Evolutionary conservation across 2,329 filamentous ascomycete genomes (phyloP).

Genomic region (Paraphaeosphaeria sporulosa): DNA sequence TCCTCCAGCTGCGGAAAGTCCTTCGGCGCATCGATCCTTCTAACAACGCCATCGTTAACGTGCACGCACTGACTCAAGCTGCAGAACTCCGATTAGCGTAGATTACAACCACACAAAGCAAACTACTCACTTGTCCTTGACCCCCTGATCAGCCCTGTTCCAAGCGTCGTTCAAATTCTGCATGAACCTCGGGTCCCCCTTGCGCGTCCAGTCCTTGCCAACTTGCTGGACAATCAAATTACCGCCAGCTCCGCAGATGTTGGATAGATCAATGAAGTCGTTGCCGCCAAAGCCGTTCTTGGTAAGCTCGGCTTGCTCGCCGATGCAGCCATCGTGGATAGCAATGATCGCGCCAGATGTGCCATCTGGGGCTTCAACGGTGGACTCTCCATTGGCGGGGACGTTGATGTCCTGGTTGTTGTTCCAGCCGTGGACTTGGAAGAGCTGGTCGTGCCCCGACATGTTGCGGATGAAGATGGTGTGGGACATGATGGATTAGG

Average conservation of each 20-base stretch:
- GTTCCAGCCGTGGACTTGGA: constrained; percentile 51
- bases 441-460: constrained; percentile 46
- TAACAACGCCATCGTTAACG: constrained; percentile 12
- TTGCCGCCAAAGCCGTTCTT: constrained; percentile 46
- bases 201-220: constrained; percentile 46
- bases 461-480: constrained; percentile 46
- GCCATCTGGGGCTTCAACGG: constrained; percentile 40
- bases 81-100: neutral
- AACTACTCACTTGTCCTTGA: constrained; percentile 27
- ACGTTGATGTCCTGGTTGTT: constrained; percentile 45
- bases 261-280: constrained; percentile 46
- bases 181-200: constrained; percentile 52
- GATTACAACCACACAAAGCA: neutral
- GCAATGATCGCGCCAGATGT: constrained; percentile 52
- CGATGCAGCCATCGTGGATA: constrained; percentile 48
- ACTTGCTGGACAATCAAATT: constrained; percentile 51
- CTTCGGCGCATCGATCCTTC: constrained; percentile 45
- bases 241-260: constrained; percentile 51
- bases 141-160: constrained; percentile 42
- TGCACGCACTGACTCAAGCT: constrained; percentile 45
- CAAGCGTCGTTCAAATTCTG: constrained; percentile 48
- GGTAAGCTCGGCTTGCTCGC: constrained; percentile 53
- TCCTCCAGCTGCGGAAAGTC: constrained; percentile 46
- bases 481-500: neutral
- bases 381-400: constrained; percentile 25